phyloP scores from a whole-genome alignment of 768 basidiomycete genomes.

The Lentinula guzmanii region DNA sequence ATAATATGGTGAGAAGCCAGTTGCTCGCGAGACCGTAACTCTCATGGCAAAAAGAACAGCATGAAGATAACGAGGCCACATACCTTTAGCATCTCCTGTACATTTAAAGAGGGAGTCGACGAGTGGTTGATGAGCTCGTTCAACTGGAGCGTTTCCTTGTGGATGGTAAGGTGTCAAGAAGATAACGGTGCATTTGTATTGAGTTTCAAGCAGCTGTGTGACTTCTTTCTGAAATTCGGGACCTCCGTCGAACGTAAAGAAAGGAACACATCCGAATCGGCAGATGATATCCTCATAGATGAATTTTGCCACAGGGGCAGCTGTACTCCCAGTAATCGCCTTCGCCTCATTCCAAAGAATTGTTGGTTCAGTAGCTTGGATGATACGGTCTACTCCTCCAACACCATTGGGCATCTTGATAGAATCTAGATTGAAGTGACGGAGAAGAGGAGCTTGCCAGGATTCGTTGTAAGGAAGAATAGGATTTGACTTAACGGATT shows the following conservation, averaged over 20 bases:
- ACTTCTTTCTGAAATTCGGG: slow-evolving; percentile 23
- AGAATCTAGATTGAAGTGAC: slow-evolving; percentile 19
- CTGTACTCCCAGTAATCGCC: slow-evolving; percentile 8
- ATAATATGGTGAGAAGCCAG: no score
- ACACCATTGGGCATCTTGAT: slow-evolving; percentile 22
- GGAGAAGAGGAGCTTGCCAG: slow-evolving; percentile 15
- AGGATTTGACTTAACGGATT: slow-evolving; percentile 13
- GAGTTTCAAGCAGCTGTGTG: slow-evolving; percentile 11
- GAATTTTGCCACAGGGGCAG: slow-evolving; percentile 10
- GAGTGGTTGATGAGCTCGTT: slow-evolving; percentile 21
- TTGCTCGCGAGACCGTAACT: no score
- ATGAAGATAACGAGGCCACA: no score
- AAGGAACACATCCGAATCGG: slow-evolving; percentile 15
- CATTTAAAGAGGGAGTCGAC: slow-evolving; percentile 14
- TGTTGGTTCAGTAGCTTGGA: slow-evolving; percentile 18
- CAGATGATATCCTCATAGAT: slow-evolving; percentile 14
- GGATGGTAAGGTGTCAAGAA: slow-evolving; percentile 21
- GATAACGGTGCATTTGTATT: slow-evolving; percentile 20
- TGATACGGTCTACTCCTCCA: slow-evolving; percentile 17
- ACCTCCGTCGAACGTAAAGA: slow-evolving; percentile 21
- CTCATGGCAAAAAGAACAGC: no score
- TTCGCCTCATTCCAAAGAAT: slow-evolving; percentile 18
- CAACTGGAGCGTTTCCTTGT: slow-evolving; percentile 23
- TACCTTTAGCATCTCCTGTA: slow-evolving; percentile 11
- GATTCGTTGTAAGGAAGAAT: slow-evolving; percentile 15